These are phyloP conservation scores for Mycena crocata DNA, from an alignment of 768 basidiomycete genomes.

Conservation along the genomic window DNA sequence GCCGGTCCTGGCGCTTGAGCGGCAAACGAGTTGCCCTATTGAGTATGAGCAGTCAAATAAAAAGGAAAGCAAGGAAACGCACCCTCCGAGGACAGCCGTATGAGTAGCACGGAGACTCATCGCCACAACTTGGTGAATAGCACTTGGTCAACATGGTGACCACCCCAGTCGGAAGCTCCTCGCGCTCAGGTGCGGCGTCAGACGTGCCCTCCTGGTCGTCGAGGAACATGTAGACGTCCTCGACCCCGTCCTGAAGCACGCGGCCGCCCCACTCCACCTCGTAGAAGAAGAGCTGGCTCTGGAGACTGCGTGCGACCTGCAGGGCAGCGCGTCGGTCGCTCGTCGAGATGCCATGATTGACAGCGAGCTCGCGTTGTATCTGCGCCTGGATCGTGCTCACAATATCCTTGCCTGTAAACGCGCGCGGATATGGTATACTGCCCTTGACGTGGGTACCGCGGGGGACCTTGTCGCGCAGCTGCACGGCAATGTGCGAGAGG, in stretches of 20 bases:
- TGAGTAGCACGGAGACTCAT: conserved; percentile 85
- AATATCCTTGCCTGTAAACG: conserved; percentile 95
- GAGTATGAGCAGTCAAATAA: background rate
- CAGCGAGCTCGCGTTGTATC: conserved; percentile 87
- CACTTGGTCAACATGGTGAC: conserved; percentile 91
- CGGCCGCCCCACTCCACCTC: conserved; percentile 96
- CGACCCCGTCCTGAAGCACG: conserved; percentile 85
- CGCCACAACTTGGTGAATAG: conserved; percentile 88
- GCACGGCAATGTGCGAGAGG: conserved; percentile 89
- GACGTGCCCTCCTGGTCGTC: conserved; percentile 80
- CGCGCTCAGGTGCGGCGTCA: conserved; percentile 69
- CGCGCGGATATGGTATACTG: conserved; percentile 88
- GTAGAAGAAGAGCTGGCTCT: conserved; percentile 94
- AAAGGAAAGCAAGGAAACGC: background rate
- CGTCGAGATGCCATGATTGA: conserved; percentile 78
- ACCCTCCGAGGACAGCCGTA: conserved; percentile 78
- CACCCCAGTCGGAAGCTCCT: conserved; percentile 87
- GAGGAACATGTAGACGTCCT: conserved; percentile 94
- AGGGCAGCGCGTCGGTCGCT: conserved; percentile 87
- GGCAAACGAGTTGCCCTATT: conserved; percentile 9
- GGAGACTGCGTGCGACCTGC: conserved; percentile 86
- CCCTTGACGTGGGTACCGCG: conserved; percentile 91
- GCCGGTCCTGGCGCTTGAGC: conserved; percentile 29
- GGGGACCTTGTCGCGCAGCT: conserved; percentile 90
- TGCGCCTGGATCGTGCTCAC: conserved; percentile 91